A percentile compares a stretch with the other conserved stretches of the same genome.
These are phyloP conservation scores for Fomitopsis serialis DNA, from an alignment of 768 basidiomycete species.

Conservation along the genomic window DNA sequence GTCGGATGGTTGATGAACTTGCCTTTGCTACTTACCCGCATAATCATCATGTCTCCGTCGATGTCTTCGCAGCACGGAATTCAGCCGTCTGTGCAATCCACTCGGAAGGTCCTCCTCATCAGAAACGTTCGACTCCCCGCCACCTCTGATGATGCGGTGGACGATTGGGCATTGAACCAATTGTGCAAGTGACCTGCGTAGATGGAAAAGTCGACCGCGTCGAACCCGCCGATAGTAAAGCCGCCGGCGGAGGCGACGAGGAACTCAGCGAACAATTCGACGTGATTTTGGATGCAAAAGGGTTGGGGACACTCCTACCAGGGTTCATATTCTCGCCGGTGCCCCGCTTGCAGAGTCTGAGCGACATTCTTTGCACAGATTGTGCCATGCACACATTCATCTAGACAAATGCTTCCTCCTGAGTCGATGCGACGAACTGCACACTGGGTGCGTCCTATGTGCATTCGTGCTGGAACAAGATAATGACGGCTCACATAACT, in stretches of 20 bases:
- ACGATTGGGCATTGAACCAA: too few species aligned
- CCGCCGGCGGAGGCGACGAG: neutral
- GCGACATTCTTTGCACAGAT: slow-evolving; percentile 22
- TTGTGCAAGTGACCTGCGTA: neutral
- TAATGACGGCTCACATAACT: neutral
- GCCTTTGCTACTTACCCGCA: too few species aligned
- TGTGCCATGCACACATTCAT: slow-evolving; percentile 63
- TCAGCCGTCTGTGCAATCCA: too few species aligned
- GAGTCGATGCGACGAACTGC: slow-evolving; percentile 44
- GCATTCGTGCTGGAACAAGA: neutral
- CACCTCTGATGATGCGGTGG: too few species aligned
- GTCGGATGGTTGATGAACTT: too few species aligned
- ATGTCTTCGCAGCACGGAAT: too few species aligned
- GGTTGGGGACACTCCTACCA: slow-evolving; percentile 18
- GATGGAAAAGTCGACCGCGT: neutral
- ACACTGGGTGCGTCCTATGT: slow-evolving; percentile 39
- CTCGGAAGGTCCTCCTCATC: too few species aligned
- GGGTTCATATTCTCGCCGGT: slow-evolving; percentile 14
- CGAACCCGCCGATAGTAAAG: too few species aligned
- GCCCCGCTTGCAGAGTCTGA: too few species aligned
- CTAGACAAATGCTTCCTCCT: slow-evolving; percentile 68
- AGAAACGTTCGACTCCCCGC: too few species aligned
- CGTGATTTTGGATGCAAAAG: slow-evolving; percentile 14
- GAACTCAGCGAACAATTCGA: neutral
- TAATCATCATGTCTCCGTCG: too few species aligned